phyloP scores from a whole-genome alignment of 768 basidiomycete genomes.

The Auricularia auricula-judae region DNA sequence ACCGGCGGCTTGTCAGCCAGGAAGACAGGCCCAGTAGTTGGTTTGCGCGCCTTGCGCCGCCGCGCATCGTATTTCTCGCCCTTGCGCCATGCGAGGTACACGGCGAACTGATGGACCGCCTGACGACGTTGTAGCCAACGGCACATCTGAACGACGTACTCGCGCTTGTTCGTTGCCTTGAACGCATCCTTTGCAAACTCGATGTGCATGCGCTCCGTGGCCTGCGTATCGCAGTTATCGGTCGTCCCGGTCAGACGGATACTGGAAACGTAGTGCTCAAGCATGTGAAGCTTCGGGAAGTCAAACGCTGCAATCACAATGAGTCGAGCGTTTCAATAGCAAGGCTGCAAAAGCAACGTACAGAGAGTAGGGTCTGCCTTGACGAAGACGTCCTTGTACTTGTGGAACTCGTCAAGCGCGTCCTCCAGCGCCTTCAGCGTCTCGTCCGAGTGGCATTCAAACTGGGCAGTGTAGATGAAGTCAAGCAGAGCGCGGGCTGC shows the following conservation, averaged over 20 bases:
- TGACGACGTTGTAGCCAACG: background rate
- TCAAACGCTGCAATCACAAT: slow-evolving; percentile 19
- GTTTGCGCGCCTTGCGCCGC: background rate
- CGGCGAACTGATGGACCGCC: background rate
- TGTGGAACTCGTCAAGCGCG: slow-evolving; percentile 24
- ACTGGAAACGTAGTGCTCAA: slow-evolving; percentile 20
- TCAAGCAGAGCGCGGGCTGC: slow-evolving; percentile 23
- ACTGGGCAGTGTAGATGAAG: slow-evolving; percentile 29
- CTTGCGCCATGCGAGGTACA: background rate
- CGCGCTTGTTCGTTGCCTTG: slow-evolving; percentile 35
- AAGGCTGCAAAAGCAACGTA: slow-evolving; percentile 4
- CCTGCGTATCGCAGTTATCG: slow-evolving; percentile 31
- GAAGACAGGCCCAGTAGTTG: too few species aligned
- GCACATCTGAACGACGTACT: background rate
- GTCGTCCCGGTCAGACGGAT: slow-evolving; percentile 24
- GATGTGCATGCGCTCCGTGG: slow-evolving; percentile 27
- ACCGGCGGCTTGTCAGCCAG: too few species aligned
- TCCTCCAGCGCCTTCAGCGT: slow-evolving; percentile 19
- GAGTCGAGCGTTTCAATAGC: slow-evolving; percentile 20
- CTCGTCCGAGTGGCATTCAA: slow-evolving; percentile 18
- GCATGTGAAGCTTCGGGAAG: slow-evolving; percentile 31
- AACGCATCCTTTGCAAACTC: slow-evolving; percentile 18
- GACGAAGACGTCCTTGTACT: slow-evolving; percentile 26
- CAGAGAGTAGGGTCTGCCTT: slow-evolving; percentile 18
- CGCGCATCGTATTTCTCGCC: background rate